Conservation (phyloP, 208 protist species). For the Crithidia sp. region DNA sequence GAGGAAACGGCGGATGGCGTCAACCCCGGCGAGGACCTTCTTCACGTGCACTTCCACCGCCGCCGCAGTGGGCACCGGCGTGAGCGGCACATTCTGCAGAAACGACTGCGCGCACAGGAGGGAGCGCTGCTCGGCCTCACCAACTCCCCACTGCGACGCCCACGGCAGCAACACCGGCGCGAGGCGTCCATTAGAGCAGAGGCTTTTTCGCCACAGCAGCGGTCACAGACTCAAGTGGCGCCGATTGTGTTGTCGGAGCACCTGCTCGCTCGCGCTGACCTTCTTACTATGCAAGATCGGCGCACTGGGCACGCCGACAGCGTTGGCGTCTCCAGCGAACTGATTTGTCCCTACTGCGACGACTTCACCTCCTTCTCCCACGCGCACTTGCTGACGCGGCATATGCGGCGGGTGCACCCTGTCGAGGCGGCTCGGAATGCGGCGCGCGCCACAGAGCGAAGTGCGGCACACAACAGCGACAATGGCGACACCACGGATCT, state of each 20-base stretch:
- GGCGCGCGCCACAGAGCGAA: not conserved
- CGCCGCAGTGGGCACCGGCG: constrained; percentile 40
- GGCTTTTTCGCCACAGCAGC: too few relatives aligned
- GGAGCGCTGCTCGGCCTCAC: constrained; percentile 13
- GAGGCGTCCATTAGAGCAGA: not conserved
- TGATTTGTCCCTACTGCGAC: constrained; percentile 54
- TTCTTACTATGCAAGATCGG: constrained; percentile 5
- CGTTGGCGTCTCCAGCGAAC: constrained; percentile 3
- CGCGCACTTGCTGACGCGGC: constrained; percentile 40
- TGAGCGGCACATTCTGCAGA: constrained; percentile 48
- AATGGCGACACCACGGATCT: not conserved
- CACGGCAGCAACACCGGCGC: not conserved
- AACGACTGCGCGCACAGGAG: constrained; percentile 53
- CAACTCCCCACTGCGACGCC: constrained; percentile 12
- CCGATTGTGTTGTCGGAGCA: constrained; percentile 18
- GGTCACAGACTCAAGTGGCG: too few relatives aligned
- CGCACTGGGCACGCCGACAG: not conserved
- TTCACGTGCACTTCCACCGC: constrained; percentile 47
- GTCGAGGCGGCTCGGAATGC: constrained; percentile 19
- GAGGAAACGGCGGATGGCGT: constrained; percentile 7
- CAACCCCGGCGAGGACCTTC: constrained; percentile 17
- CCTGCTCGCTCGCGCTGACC: constrained; percentile 22
- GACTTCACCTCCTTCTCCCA: constrained; percentile 47
- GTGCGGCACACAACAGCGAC: not conserved
- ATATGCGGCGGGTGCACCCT: constrained; percentile 51